Evolutionary conservation across 1,284 basidiomycete species (phyloP).

Genomic region (Ceratorhiza oryzae-sativae): DNA sequence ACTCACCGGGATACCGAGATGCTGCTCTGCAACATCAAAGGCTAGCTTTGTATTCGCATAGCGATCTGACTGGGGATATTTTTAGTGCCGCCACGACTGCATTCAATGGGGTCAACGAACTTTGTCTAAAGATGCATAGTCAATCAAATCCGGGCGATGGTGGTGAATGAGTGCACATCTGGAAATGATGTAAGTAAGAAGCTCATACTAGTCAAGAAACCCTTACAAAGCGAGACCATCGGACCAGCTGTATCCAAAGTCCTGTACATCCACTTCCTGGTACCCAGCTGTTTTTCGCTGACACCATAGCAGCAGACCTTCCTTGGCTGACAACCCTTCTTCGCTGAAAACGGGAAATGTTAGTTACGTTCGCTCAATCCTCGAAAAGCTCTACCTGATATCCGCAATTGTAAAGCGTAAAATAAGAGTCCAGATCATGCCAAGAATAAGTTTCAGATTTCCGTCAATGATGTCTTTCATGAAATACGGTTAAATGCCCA

Average conservation of each 20-base stretch:
- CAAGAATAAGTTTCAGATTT: constrained; percentile 95
- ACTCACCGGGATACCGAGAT: constrained; percentile 87
- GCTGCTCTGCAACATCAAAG: constrained; percentile 84
- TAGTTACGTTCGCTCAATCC: neutral
- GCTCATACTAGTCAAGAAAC: constrained; percentile 1
- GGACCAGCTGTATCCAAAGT: constrained; percentile 92
- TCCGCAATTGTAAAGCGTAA: constrained; percentile 97
- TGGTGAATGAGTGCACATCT: constrained; percentile 97
- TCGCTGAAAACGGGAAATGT: constrained; percentile 64
- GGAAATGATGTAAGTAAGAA: constrained; percentile 42
- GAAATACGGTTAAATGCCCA: neutral
- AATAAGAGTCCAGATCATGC: constrained; percentile 99
- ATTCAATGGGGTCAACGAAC: constrained; percentile 51
- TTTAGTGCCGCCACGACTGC: constrained; percentile 12
- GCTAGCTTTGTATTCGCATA: constrained; percentile 85
- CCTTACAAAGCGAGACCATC: constrained; percentile 93
- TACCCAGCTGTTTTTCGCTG: constrained; percentile 95
- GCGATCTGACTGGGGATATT: constrained; percentile 63
- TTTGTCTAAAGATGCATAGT: constrained; percentile 86
- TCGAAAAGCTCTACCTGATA: constrained; percentile 65
- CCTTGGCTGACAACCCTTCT: constrained; percentile 96
- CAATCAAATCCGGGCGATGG: constrained; percentile 92
- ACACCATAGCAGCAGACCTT: constrained; percentile 96
- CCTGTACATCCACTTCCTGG: constrained; percentile 89
- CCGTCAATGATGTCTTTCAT: constrained; percentile 96